Evolutionary conservation across 139 green algal genomes (phyloP).

Genomic region (Nannochloris sp.): DNA sequence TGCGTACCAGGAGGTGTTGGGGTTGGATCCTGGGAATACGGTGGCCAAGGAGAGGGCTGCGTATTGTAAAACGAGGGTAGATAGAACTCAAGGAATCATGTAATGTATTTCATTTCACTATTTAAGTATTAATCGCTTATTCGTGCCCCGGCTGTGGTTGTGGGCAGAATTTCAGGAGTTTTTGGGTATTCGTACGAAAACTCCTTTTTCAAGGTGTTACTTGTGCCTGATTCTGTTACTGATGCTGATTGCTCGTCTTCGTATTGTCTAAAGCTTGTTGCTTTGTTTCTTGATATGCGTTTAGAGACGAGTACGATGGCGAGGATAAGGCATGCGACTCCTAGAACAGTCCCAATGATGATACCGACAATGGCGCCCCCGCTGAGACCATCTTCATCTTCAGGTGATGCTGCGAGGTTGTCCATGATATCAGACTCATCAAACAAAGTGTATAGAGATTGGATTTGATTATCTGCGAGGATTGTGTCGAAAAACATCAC

Average conservation of each 20-base stretch:
- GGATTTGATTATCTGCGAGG: conserved; percentile 14
- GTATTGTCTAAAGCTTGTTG: conserved; percentile 15
- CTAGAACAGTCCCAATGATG: conserved; percentile 9
- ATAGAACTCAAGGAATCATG: conserved; percentile 15
- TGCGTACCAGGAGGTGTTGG: conserved; percentile 73
- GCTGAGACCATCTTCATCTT: conserved; percentile 6
- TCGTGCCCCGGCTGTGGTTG: too few relatives aligned
- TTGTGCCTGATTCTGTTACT: neutral
- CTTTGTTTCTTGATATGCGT: neutral
- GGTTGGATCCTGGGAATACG: conserved; percentile 76
- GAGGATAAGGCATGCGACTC: neutral
- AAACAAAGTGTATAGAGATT: conserved; percentile 17
- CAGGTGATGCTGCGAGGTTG: neutral
- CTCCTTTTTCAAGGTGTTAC: too few relatives aligned
- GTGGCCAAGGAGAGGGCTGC: conserved; percentile 53
- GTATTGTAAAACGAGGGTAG: conserved; percentile 33
- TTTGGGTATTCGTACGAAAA: too few relatives aligned
- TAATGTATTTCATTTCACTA: neutral
- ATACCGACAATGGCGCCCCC: conserved; percentile 17
- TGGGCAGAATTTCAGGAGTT: too few relatives aligned
- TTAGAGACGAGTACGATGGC: neutral
- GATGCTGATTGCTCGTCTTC: neutral
- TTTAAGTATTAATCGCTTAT: neutral
- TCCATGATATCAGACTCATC: neutral
- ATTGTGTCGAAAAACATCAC: conserved; percentile 25